These are phyloP conservation scores for Chloroidium sp. DNA, from an alignment of 163 green algal species.

Conservation along the genomic window DNA sequence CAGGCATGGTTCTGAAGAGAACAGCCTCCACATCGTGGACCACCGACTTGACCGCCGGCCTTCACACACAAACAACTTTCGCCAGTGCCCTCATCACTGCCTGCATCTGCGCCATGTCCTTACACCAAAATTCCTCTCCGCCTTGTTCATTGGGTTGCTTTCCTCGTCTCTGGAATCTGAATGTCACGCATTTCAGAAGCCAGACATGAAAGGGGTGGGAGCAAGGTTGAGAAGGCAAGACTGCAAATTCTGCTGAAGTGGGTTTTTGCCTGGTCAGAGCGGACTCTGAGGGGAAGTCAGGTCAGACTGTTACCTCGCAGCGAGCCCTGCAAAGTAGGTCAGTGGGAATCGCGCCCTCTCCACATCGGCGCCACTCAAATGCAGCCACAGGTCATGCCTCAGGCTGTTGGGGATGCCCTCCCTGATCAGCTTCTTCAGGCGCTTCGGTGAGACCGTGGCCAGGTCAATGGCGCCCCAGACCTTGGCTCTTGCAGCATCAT, in stretches of 20 bases:
- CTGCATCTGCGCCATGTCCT: too few relatives aligned
- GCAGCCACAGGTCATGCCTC: conserved; percentile 18
- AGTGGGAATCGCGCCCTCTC: too few relatives aligned
- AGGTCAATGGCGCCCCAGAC: neutral
- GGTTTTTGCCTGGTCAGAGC: neutral
- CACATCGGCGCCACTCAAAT: conserved; percentile 15
- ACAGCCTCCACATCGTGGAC: neutral
- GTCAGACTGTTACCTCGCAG: too few relatives aligned
- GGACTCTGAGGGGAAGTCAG: too few relatives aligned
- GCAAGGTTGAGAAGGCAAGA: neutral
- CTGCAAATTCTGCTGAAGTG: neutral
- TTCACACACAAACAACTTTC: too few relatives aligned
- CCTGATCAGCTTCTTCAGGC: conserved; percentile 11
- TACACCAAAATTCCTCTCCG: too few relatives aligned
- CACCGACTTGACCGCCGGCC: neutral
- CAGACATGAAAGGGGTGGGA: neutral
- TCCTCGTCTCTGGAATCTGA: too few relatives aligned
- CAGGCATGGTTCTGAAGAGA: neutral
- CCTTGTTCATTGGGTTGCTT: too few relatives aligned
- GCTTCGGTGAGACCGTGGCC: conserved; percentile 2
- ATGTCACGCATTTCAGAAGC: too few relatives aligned
- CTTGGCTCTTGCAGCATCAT: neutral
- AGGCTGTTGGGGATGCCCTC: conserved; percentile 16
- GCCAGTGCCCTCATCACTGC: too few relatives aligned
- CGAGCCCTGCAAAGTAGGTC: too few relatives aligned